phyloP scores from a whole-genome alignment of 2,329 filamentous ascomycete genomes.

The Trichoderma atrobrunneum region DNA sequence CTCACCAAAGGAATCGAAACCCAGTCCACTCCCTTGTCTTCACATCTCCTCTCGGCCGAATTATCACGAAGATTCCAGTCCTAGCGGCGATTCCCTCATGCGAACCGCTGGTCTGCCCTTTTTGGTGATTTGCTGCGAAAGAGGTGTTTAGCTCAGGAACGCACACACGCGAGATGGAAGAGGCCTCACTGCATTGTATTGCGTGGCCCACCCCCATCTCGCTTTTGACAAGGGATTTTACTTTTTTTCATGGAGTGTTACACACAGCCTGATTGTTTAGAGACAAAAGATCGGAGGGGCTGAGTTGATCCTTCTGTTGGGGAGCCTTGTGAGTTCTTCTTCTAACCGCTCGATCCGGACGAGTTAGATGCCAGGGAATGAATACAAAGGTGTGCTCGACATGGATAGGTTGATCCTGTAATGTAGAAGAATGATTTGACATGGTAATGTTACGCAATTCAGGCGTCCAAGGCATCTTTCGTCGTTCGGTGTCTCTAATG shows the following conservation, averaged over 20 bases:
- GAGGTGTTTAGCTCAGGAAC: background rate
- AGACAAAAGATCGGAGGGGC: background rate
- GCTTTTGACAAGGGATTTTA: background rate
- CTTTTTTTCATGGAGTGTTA: background rate
- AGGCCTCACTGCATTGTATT: background rate
- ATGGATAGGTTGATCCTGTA: background rate
- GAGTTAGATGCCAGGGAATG: background rate
- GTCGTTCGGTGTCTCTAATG: background rate
- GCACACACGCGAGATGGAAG: background rate
- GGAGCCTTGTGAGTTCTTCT: background rate
- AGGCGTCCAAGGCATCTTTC: background rate
- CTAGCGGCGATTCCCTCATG: background rate
- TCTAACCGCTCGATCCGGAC: background rate
- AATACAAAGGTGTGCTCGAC: background rate
- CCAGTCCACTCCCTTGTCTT: background rate
- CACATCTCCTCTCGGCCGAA: background rate
- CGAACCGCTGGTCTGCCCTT: background rate
- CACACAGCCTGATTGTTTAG: background rate
- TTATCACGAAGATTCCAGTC: background rate
- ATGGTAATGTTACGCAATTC: background rate
- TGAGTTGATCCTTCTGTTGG: background rate
- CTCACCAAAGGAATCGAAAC: background rate
- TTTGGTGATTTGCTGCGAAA: background rate
- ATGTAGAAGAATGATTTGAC: background rate
- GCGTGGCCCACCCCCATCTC: background rate